These are phyloP conservation scores for Starmerella davenportii DNA, from an alignment of 805 yeast genomes.

Conservation along the genomic window DNA sequence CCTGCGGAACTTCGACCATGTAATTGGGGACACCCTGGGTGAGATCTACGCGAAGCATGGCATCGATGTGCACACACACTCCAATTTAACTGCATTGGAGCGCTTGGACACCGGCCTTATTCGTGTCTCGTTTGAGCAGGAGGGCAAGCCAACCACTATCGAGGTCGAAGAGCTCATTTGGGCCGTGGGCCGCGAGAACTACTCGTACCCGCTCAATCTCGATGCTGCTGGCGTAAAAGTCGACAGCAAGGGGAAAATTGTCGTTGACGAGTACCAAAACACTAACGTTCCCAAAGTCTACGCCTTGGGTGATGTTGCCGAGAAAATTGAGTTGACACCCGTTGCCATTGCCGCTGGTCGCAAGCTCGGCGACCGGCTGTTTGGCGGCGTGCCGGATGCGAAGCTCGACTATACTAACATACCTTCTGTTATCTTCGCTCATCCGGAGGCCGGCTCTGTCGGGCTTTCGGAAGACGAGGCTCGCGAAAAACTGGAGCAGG, in stretches of 20 bases:
- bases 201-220: conserved; percentile 47
- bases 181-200: conserved; percentile 84
- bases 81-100: conserved; percentile 32
- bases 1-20: conserved; percentile 68
- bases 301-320: conserved; percentile 88
- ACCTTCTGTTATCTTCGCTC: conserved; percentile 94
- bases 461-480: conserved; percentile 77
- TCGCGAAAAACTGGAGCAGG: conserved; percentile 43
- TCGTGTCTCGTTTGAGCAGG: conserved; percentile 3
- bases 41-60: conserved; percentile 69
- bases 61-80: conserved; percentile 54
- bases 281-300: conserved; percentile 53
- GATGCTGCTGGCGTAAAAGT: conserved; percentile 57
- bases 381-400: conserved; percentile 50
- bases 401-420: conserved; percentile 74
- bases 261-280: conserved; percentile 76
- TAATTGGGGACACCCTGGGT: conserved; percentile 63
- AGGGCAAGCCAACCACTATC: conserved; percentile 16
- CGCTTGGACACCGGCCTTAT: conserved; percentile 25
- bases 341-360: conserved; percentile 98
- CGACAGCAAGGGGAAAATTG: conserved; percentile 41
- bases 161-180: conserved; percentile 66
- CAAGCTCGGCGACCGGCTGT: conserved; percentile 74
- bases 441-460: conserved; percentile 92
- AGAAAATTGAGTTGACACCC: conserved; percentile 86